Percentiles rank a stretch among this genome's conserved stretches.
These are phyloP conservation scores for Diaporthe longicolla DNA, from an alignment of 2,329 filamentous ascomycete species.

Conservation along the genomic window DNA sequence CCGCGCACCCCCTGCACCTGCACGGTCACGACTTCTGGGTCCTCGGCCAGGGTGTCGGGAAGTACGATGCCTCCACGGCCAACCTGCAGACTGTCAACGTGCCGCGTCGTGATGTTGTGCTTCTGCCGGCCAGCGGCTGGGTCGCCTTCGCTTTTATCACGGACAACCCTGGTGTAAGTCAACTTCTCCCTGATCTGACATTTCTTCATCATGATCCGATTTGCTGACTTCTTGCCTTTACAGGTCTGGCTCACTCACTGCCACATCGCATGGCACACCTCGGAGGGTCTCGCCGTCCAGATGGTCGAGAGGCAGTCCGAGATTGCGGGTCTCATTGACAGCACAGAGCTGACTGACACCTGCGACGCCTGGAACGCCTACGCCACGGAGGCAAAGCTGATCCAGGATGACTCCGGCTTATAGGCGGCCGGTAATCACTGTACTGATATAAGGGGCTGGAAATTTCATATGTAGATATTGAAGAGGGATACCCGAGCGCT, in stretches of 20 bases:
- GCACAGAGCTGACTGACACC: constrained; percentile 25
- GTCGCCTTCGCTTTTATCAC: constrained; percentile 64
- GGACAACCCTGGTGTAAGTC: constrained; percentile 64
- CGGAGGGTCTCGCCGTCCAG: constrained; percentile 54
- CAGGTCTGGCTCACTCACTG: constrained; percentile 50
- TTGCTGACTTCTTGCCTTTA: too few relatives aligned
- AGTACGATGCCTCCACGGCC: constrained; percentile 49
- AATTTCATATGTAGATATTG: constrained; percentile 31
- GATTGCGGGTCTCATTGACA: constrained; percentile 42
- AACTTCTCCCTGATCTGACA: too few relatives aligned
- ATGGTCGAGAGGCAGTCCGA: constrained; percentile 51
- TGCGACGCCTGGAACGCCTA: constrained; percentile 39
- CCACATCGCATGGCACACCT: constrained; percentile 53
- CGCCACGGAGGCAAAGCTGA: not conserved
- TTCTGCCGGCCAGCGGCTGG: constrained; percentile 60
- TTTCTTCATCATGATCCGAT: too few relatives aligned
- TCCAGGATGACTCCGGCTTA: constrained; percentile 37
- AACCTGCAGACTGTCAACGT: constrained; percentile 58
- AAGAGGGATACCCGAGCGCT: constrained; percentile 16
- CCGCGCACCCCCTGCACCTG: constrained; percentile 58
- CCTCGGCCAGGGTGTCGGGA: constrained; percentile 51
- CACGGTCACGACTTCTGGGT: constrained; percentile 61
- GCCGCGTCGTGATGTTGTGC: constrained; percentile 62
- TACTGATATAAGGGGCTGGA: not conserved
- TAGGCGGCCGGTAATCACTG: not conserved